Conservation (phyloP, 768 basidiomycete species). For the Lanmaoa pseudosensibilis region DNA sequence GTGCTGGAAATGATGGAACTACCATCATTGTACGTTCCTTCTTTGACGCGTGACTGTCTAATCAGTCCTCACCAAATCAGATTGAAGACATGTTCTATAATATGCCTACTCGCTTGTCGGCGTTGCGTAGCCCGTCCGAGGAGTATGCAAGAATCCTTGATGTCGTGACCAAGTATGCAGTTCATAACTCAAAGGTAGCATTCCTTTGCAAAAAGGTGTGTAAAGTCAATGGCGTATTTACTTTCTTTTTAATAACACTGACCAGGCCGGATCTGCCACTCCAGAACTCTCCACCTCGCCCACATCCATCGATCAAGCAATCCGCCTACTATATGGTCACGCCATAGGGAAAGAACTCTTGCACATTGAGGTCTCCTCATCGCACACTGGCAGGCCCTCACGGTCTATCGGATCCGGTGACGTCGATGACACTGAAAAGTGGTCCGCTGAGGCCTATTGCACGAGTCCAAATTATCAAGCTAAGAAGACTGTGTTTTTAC, state of each 20-base stretch:
- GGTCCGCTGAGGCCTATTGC: conserved; percentile 74
- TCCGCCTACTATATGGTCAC: conserved; percentile 79
- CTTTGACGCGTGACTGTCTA: not conserved
- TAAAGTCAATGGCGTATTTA: not conserved
- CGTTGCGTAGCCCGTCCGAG: conserved; percentile 81
- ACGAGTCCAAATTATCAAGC: conserved; percentile 88
- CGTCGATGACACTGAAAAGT: conserved; percentile 45
- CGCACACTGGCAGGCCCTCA: conserved; percentile 24
- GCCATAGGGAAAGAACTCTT: conserved; percentile 77
- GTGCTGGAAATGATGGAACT: conserved; percentile 94
- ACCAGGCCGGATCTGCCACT: conserved; percentile 65
- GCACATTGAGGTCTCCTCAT: conserved; percentile 41
- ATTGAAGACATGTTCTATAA: conserved; percentile 97
- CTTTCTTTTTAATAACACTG: conserved; percentile 2
- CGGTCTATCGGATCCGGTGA: conserved; percentile 17
- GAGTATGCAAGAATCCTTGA: conserved; percentile 92
- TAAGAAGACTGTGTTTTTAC: conserved; percentile 79
- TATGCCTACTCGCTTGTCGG: conserved; percentile 81
- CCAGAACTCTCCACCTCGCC: conserved; percentile 85
- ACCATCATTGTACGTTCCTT: conserved; percentile 65
- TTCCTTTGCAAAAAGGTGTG: conserved; percentile 90
- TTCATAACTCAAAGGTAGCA: conserved; percentile 86
- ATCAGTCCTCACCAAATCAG: conserved; percentile 40
- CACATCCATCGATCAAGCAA: conserved; percentile 62
- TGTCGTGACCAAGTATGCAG: conserved; percentile 88